Percentiles rank a stretch among this genome's conserved stretches.
These are phyloP conservation scores for Mortierella claussenii DNA, from an alignment of 192 early-diverging fungal species.

Conservation along the genomic window DNA sequence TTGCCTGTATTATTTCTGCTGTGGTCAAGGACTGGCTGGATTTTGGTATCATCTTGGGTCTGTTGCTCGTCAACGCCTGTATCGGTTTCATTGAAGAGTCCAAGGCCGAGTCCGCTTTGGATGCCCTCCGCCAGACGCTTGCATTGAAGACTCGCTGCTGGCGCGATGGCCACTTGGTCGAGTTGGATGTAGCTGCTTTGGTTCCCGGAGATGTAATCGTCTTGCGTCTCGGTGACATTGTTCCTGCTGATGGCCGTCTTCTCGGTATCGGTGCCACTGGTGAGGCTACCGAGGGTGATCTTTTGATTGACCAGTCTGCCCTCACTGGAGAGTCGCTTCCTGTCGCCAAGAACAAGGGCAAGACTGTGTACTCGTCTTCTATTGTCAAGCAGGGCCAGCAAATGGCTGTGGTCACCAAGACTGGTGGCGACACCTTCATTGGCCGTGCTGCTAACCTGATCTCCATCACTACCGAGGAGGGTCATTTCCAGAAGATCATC, in stretches of 20 bases:
- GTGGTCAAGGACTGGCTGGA: constrained; percentile 75
- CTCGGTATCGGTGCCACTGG: constrained; percentile 81
- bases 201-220: constrained; percentile 95
- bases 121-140: constrained; percentile 94
- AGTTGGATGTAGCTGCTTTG: constrained; percentile 78
- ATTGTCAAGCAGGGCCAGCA: constrained; percentile 96
- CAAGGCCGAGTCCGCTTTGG: constrained; percentile 92
- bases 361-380: constrained; percentile 90
- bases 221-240: constrained; percentile 92
- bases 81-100: constrained; percentile 96
- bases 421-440: constrained; percentile 94
- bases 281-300: constrained; percentile 78
- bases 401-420: constrained; percentile 92
- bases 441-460: constrained; percentile 95
- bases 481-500: constrained; percentile 98
- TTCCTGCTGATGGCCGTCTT: constrained; percentile 91
- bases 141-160: constrained; percentile 86
- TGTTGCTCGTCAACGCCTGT: constrained; percentile 87
- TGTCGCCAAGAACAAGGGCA: constrained; percentile 83
- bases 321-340: constrained; percentile 96
- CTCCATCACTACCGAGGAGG: constrained; percentile 90
- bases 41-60: constrained; percentile 84
- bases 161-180: constrained; percentile 80
- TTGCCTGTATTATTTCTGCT: constrained; percentile 84
- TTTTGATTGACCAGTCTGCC: constrained; percentile 93